A percentile compares a stretch with the other conserved stretches of the same genome.
Conservation (phyloP, 805 yeast genomes). For the Teunomyces lycoperdinae region DNA sequence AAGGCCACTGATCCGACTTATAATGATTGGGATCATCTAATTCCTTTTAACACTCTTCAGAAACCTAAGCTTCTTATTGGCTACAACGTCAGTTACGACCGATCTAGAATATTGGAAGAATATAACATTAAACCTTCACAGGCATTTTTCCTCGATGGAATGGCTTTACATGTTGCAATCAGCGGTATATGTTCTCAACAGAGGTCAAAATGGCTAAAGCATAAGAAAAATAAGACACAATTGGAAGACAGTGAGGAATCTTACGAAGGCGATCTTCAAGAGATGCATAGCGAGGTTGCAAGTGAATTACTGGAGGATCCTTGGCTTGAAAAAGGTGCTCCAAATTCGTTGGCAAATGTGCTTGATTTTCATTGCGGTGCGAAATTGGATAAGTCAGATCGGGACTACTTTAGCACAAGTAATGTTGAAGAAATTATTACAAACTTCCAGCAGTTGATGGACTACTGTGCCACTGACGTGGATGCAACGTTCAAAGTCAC, state of each 20-base stretch:
- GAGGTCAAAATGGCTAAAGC: conserved; percentile 71
- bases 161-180: conserved; percentile 88
- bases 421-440: conserved; percentile 53
- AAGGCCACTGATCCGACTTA: conserved; percentile 37
- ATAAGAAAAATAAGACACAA: conserved; percentile 38
- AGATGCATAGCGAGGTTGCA: conserved; percentile 17
- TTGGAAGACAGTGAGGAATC: conserved; percentile 15
- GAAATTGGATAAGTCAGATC: conserved; percentile 58
- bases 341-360: conserved; percentile 78
- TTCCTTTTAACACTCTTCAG: conserved; percentile 62
- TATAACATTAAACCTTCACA: conserved; percentile 64
- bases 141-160: conserved; percentile 83
- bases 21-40: conserved; percentile 55
- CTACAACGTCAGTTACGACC: conserved; percentile 86
- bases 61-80: conserved; percentile 70
- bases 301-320: conserved; percentile 59
- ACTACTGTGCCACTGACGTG: conserved; percentile 87
- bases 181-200: conserved; percentile 94
- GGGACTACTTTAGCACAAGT: conserved; percentile 61
- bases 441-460: conserved; percentile 59
- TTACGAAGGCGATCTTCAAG: conserved; percentile 17
- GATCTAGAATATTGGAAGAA: conserved; percentile 84
- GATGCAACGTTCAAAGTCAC: conserved; percentile 69
- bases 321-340: conserved; percentile 76
- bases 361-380: conserved; percentile 75